A percentile compares a stretch with the other conserved stretches of the same genome.
These are phyloP conservation scores for Pseudocercospora fuligena DNA, from an alignment of 2,329 filamentous ascomycete genomes.

Conservation along the genomic window DNA sequence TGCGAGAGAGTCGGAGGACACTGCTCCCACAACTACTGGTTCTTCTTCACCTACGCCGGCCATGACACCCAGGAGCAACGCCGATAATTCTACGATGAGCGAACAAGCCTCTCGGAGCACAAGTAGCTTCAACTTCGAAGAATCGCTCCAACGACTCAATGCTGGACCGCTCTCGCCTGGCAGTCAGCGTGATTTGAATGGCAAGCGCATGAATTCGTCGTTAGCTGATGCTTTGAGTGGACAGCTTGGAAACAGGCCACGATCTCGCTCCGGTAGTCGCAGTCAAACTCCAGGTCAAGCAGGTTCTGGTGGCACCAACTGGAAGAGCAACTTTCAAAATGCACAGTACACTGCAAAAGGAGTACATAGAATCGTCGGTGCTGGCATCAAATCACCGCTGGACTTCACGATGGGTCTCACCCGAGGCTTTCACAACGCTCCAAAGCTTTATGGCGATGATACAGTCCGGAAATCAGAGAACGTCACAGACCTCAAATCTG, in stretches of 20 bases:
- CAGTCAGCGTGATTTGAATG: slow-evolving; percentile 10
- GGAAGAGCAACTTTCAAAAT: slow-evolving; percentile 32
- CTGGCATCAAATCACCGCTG: slow-evolving; percentile 72
- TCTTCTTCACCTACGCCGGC: slow-evolving; percentile 19
- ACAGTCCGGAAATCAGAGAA: slow-evolving; percentile 78
- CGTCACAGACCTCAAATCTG: slow-evolving; percentile 76
- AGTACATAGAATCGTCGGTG: slow-evolving; percentile 43
- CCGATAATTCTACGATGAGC: slow-evolving; percentile 19
- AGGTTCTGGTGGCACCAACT: slow-evolving; percentile 23
- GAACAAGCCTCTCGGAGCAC: slow-evolving; percentile 22
- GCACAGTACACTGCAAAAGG: slow-evolving; percentile 42
- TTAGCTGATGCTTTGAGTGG: slow-evolving; percentile 34
- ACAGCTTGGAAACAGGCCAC: slow-evolving; percentile 24
- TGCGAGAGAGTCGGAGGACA: slow-evolving; percentile 14
- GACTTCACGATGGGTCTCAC: slow-evolving; percentile 83
- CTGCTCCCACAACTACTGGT: not conserved
- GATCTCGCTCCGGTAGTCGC: slow-evolving; percentile 32
- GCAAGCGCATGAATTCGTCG: slow-evolving; percentile 24
- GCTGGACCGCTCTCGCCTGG: slow-evolving; percentile 29
- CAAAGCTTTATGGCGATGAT: slow-evolving; percentile 82
- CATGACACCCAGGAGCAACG: slow-evolving; percentile 22
- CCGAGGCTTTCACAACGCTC: slow-evolving; percentile 86
- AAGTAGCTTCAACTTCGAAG: slow-evolving; percentile 39
- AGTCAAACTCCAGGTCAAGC: slow-evolving; percentile 21
- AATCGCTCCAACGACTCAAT: slow-evolving; percentile 36